phyloP scores from a whole-genome alignment of 2,329 filamentous ascomycete genomes.

The Cercospora sojina region DNA sequence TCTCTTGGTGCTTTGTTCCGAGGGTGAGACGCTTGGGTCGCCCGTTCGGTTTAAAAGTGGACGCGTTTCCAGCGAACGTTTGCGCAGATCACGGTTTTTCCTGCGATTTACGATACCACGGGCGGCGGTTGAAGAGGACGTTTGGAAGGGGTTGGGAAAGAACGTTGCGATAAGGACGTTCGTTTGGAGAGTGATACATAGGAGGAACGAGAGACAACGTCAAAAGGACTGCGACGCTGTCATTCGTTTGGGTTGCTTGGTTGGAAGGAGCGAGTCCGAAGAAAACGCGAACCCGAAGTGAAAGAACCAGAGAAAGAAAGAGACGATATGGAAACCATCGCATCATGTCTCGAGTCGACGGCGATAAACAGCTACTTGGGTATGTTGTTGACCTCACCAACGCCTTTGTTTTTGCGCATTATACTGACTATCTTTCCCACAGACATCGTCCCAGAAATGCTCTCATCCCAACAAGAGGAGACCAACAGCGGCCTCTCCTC shows the following conservation, averaged over 20 bases:
- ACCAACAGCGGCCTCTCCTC: background rate
- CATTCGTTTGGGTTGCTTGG: background rate
- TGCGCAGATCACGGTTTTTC: background rate
- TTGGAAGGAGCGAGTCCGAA: background rate
- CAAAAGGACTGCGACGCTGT: background rate
- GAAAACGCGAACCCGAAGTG: background rate
- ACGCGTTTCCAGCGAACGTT: background rate
- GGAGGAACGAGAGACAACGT: background rate
- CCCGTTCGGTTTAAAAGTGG: background rate
- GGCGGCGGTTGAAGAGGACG: background rate
- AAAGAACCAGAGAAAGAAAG: background rate
- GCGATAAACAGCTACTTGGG: conserved; percentile 10
- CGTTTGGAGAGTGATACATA: background rate
- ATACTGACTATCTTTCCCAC: background rate
- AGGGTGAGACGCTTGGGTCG: background rate
- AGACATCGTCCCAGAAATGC: conserved; percentile 24
- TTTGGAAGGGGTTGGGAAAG: background rate
- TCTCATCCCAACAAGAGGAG: conserved; percentile 2
- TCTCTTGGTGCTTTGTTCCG: background rate
- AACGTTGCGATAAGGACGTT: background rate
- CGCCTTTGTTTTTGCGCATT: background rate
- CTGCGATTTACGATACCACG: background rate
- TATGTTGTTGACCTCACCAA: background rate
- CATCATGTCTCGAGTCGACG: conserved; percentile 12
- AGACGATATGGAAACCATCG: conserved; percentile 2